These are phyloP conservation scores for Sonneratia alba DNA, from an alignment of 345 rosid species.

Conservation along the genomic window DNA sequence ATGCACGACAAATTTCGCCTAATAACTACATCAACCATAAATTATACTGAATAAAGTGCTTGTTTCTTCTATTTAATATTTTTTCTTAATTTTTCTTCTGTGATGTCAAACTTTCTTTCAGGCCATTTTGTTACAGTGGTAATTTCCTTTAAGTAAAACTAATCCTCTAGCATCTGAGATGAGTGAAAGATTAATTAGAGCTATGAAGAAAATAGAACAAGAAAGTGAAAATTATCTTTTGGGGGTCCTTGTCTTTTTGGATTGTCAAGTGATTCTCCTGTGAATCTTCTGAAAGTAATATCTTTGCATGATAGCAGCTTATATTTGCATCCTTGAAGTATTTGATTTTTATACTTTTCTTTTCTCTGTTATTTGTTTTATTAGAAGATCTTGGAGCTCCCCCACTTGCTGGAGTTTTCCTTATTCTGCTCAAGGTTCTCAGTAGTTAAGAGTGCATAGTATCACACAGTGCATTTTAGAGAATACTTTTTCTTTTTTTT, in stretches of 20 bases:
- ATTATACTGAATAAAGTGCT: neutral
- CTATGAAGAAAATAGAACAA: conserved; percentile 2
- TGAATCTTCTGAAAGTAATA: neutral
- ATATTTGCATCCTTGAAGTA: neutral
- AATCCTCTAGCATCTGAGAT: neutral
- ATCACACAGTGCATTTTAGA: neutral
- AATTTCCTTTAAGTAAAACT: neutral
- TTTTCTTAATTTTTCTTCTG: neutral
- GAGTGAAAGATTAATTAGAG: neutral
- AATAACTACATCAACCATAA: neutral
- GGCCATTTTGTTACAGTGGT: neutral
- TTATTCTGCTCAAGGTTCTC: neutral
- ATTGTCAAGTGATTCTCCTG: neutral
- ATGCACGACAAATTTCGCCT: too few relatives aligned
- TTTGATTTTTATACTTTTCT: neutral
- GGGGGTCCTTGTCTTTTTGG: neutral
- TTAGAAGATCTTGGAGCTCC: neutral
- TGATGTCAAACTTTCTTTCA: neutral
- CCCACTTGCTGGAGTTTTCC: neutral
- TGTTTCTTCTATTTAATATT: neutral
- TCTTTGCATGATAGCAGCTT: neutral
- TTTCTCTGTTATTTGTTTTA: neutral
- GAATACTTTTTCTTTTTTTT: neutral
- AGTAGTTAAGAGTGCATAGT: neutral
- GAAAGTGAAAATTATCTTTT: neutral